Base-by-base conservation (phyloP, 2,329 filamentous ascomycete genomes). In the Verticillium nubilum region DNA sequence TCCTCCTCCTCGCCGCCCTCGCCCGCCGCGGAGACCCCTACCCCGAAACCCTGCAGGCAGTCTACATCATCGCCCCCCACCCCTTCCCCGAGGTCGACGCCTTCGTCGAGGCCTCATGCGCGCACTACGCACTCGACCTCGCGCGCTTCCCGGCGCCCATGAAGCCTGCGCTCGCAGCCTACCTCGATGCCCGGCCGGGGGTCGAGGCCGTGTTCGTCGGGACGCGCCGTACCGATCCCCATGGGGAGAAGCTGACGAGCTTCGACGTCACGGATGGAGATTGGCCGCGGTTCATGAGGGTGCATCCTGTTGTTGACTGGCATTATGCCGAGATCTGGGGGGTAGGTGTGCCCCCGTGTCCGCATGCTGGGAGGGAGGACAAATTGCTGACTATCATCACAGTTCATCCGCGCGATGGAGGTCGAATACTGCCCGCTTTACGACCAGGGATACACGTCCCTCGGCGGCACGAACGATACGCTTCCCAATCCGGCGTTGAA, bases 251-350 rank as follows among this genome's bases (percentile, higher is more conserved):
- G 17, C 73, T 99, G 67, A 89, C 84, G 42, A 86, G 90, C 74
- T 98, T 98, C 70, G 91, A 96, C 70, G 84, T 82, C 56, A 99
- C 95, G 4, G 95, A 98, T 74, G 79, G 83, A 35, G 92, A 89
- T 2, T 99, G 95, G 95, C 95, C 95, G 35, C 78, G 81, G 52
- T 97, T 98, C 69, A 93, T 98, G 87, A 86, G 95, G 60, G 82
- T 98, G 61, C 92, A 99, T 74, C 94, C 95, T 0, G 90, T 99
- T 10, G 93, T 99, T 69, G 95, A 99, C 74, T 99, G 95, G 95
- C 91, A 95, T 72, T 97, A 97, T 73, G 85, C 86, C 12, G 94
- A 98, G 73, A 94, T 98, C 58, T 98, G 95, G 95, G 86, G 87
- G 19, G 92, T 96, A 70, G 80, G 91, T 81, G 3, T 19, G 7